Evolutionary conservation across 192 early-diverging fungal genomes (phyloP), one percentile per base, ranked within the genome.

Genomic region (Coemansia sp.): DNA sequence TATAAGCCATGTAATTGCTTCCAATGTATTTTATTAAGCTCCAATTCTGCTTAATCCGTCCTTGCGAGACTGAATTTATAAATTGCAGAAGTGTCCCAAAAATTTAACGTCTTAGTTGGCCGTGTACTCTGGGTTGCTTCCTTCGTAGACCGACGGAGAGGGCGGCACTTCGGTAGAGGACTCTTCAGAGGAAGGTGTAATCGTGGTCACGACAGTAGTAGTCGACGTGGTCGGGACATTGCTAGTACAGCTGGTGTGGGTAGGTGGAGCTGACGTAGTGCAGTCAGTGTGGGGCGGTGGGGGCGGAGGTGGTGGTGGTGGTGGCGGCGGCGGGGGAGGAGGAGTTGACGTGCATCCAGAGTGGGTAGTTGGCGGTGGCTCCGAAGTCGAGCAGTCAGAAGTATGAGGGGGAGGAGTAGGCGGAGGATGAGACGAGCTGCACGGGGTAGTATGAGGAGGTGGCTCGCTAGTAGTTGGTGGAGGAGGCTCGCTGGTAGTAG

Each of bases 191-290:
- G 56, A 7, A 57, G 63, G 62, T 10, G 72, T 62, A n/a, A 77
- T 42, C 3, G 76, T 78, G 20, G 70, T 78, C 7, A 70, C 71
- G 21, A 73, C 59, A 14, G 76, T 78, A 2, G 67, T 78, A 33
- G 76, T 73, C 40, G 70, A 71, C 23, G 70, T 73, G 34, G 33
- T 58, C 5, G 35, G 16, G n/a, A 31, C 40, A 36, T 39, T 46
- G 28, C 28, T 31, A 18, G 65, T 59, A 38, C 56, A 33, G 43
- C 50, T 58, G 13, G 45, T 36, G 45, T 43, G 40, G 20, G 65
- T 36, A n/a, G 59, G 67, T n/a, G 58, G 45, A 34, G 38, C 37
- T 11, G 48, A 26, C 38, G 55, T 46, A 24, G 55, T 59, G 56
- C 56, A 59, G 13, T n/a, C 34, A 8, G 64, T 33, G 55, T 39